A percentile compares a stretch with the other conserved stretches of the same genome.
These are phyloP conservation scores for Beta corolliflora DNA, from an alignment of 179 eudicot species.

Conservation along the genomic window DNA sequence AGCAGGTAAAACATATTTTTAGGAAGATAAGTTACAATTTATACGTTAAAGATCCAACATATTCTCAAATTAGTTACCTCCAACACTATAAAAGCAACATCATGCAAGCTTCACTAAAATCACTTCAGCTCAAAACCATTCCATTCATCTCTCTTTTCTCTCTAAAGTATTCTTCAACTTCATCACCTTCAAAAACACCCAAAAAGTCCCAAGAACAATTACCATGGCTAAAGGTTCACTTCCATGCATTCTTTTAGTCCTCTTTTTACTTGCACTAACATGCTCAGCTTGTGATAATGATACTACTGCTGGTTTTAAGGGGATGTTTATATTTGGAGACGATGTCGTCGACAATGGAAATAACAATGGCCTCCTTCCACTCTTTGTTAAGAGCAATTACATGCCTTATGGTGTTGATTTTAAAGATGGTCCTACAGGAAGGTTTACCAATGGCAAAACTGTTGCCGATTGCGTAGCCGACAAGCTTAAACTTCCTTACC, in stretches of 20 bases:
- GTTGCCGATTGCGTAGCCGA: not conserved
- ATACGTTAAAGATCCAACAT: not conserved
- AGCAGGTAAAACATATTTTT: not conserved
- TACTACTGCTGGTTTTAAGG: not conserved
- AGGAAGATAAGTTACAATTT: not conserved
- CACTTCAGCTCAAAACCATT: not conserved
- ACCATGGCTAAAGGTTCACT: not conserved
- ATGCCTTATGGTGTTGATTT: slow-evolving; percentile 1
- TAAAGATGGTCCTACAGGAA: not conserved
- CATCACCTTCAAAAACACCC: not conserved
- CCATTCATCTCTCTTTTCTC: too few species aligned
- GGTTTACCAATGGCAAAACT: not conserved
- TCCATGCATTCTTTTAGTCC: not conserved
- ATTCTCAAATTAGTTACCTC: not conserved
- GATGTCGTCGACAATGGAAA: not conserved
- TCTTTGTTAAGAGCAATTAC: not conserved
- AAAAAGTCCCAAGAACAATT: not conserved
- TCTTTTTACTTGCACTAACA: not conserved
- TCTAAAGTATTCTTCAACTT: too few species aligned
- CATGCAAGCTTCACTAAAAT: not conserved
- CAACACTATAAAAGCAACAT: not conserved
- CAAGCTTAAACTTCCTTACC: not conserved
- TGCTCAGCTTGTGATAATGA: not conserved
- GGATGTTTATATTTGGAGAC: not conserved
- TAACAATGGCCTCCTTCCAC: not conserved